These are phyloP conservation scores for Sclerotinia nivalis DNA, from an alignment of 2,329 filamentous ascomycete species.

Conservation along the genomic window DNA sequence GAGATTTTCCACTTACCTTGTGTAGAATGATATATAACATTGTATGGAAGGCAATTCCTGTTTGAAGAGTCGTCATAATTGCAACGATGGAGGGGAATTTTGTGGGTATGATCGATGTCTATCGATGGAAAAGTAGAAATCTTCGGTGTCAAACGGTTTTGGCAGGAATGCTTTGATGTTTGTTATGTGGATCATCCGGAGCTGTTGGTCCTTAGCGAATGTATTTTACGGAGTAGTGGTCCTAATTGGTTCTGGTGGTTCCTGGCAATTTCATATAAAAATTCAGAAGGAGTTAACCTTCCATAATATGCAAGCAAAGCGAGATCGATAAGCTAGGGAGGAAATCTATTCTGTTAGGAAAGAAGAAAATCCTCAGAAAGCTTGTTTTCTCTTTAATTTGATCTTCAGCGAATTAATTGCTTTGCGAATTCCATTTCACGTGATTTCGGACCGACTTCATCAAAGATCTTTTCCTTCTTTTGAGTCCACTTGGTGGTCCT, in stretches of 20 bases:
- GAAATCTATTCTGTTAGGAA: background rate
- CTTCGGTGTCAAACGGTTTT: background rate
- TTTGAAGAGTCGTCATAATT: conserved; percentile 1
- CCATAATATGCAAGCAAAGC: background rate
- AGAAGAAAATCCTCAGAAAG: background rate
- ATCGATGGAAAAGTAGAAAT: background rate
- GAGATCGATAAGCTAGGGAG: background rate
- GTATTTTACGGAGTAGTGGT: background rate
- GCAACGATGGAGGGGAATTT: background rate
- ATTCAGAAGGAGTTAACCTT: background rate
- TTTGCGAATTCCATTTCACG: background rate
- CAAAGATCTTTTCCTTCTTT: background rate
- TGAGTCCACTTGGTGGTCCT: background rate
- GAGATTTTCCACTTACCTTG: background rate
- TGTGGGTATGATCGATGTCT: conserved; percentile 9
- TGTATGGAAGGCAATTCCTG: background rate
- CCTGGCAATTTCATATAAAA: background rate
- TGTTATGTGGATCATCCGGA: conserved; percentile 5
- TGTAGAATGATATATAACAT: background rate
- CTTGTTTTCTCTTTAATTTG: background rate
- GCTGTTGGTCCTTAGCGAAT: conserved; percentile 14
- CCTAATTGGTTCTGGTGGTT: background rate
- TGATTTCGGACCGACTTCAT: background rate
- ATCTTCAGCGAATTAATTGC: background rate
- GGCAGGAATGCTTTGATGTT: background rate